These are phyloP conservation scores for Tylopilus sp. DNA, from an alignment of 768 basidiomycete species.

Conservation along the genomic window DNA sequence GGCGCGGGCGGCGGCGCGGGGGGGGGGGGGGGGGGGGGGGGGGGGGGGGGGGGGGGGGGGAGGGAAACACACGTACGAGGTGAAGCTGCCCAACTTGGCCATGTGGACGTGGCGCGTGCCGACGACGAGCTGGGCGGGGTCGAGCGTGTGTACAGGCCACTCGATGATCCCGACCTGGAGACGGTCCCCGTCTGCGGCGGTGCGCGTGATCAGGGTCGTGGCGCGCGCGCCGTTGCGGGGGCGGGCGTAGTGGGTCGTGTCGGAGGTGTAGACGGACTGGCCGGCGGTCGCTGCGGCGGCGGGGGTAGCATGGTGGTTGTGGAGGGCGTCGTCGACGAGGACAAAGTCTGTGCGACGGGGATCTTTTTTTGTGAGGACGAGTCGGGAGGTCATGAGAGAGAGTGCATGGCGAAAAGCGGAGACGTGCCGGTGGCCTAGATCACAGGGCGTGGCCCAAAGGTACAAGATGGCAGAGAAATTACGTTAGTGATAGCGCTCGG, in stretches of 20 bases:
- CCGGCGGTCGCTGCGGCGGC: no score
- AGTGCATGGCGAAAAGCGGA: neutral
- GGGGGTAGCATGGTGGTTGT: no score
- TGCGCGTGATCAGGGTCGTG: slow-evolving; percentile 25
- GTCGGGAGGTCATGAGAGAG: slow-evolving; percentile 17
- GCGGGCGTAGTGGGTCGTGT: slow-evolving; percentile 12
- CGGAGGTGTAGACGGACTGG: slow-evolving; percentile 12
- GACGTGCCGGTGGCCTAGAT: no score
- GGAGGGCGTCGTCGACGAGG: neutral
- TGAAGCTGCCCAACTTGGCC: slow-evolving; percentile 20
- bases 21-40: no score
- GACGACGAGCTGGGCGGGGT: slow-evolving; percentile 15
- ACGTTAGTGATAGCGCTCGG: no score
- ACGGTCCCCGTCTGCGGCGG: slow-evolving; percentile 13
- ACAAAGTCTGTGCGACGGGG: slow-evolving; percentile 26
- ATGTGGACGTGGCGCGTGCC: slow-evolving; percentile 26
- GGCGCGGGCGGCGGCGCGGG: no score
- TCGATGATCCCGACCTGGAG: slow-evolving; percentile 30
- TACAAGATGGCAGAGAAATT: no score
- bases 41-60: no score
- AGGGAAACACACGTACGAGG: slow-evolving; percentile 26
- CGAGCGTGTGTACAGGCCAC: slow-evolving; percentile 18
- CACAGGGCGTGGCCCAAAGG: no score
- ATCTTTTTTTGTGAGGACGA: slow-evolving; percentile 23
- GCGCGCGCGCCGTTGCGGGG: slow-evolving; percentile 13